Conservation (phyloP, 768 basidiomycete genomes). For the Suillus spraguei region DNA sequence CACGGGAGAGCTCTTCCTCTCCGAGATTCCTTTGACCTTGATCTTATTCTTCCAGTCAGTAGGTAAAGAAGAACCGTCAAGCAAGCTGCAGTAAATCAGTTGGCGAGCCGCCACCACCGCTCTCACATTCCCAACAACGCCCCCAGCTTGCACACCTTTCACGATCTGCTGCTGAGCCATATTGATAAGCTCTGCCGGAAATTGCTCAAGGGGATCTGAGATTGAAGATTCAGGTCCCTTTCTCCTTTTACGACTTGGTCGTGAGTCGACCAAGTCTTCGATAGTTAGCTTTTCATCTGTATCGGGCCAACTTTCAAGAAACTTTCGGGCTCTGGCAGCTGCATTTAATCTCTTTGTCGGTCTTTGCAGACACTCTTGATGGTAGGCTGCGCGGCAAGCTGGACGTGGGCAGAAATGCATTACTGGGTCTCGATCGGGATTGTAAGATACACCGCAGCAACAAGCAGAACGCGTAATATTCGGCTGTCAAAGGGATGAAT, state of each 20-base stretch:
- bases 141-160: slow-evolving; percentile 44
- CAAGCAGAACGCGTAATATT: slow-evolving; percentile 43
- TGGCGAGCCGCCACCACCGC: slow-evolving; percentile 49
- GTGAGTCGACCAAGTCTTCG: not conserved
- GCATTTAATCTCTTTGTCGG: slow-evolving; percentile 23
- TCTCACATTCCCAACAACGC: slow-evolving; percentile 53
- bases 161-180: slow-evolving; percentile 57
- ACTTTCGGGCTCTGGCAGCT: slow-evolving; percentile 21
- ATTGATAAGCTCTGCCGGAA: slow-evolving; percentile 43
- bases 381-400: slow-evolving; percentile 48
- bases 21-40: slow-evolving; percentile 21
- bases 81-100: slow-evolving; percentile 45
- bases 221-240: not conserved
- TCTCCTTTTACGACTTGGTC: slow-evolving; percentile 19
- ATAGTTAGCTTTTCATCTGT: slow-evolving; percentile 23
- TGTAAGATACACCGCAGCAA: slow-evolving; percentile 49
- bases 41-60: slow-evolving; percentile 45
- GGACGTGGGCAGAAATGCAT: slow-evolving; percentile 64
- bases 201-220: slow-evolving; percentile 14
- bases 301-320: slow-evolving; percentile 43
- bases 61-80: slow-evolving; percentile 28
- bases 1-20: slow-evolving; percentile 24
- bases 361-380: slow-evolving; percentile 46
- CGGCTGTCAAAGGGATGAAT: slow-evolving; percentile 40
- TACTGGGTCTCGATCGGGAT: slow-evolving; percentile 40